phyloP scores from a whole-genome alignment of 768 basidiomycete genomes.

The Suillus bovinus region DNA sequence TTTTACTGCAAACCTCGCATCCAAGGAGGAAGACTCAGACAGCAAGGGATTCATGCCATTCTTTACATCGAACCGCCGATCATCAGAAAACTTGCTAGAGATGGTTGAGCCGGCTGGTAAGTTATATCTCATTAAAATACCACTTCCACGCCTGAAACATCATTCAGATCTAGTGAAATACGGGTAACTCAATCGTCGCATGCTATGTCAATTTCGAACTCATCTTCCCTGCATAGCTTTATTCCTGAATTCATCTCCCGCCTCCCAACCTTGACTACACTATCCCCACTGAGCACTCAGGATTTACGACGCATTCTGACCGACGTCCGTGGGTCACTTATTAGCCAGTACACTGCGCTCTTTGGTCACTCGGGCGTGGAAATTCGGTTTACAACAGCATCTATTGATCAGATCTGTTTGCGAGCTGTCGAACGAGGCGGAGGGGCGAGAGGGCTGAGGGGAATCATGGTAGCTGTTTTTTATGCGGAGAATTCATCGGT shows the following conservation, averaged over 20 bases:
- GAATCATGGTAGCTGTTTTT: constrained; percentile 66
- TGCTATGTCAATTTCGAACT: background rate
- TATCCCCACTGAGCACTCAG: constrained; percentile 72
- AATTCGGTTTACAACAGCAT: constrained; percentile 80
- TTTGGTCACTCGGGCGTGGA: constrained; percentile 86
- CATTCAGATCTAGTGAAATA: constrained; percentile 77
- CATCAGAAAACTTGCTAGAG: constrained; percentile 57
- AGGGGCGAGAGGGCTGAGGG: constrained; percentile 86
- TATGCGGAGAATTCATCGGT: constrained; percentile 3
- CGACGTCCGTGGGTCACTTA: constrained; percentile 87
- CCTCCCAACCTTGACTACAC: constrained; percentile 86
- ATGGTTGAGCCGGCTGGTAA: constrained; percentile 70
- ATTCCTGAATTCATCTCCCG: constrained; percentile 96
- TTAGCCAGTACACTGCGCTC: constrained; percentile 86
- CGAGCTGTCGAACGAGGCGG: constrained; percentile 82
- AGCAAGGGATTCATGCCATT: constrained; percentile 52
- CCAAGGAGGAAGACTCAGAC: constrained; percentile 40
- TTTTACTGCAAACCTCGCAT: constrained; percentile 60
- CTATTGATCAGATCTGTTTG: constrained; percentile 78
- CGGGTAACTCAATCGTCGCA: constrained; percentile 46
- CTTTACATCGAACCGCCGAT: constrained; percentile 72
- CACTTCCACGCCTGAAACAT: constrained; percentile 2
- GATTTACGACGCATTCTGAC: constrained; percentile 91
- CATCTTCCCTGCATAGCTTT: constrained; percentile 48
- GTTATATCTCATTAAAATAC: constrained; percentile 13